Evolutionary conservation across 2,329 filamentous ascomycete genomes (phyloP), one percentile per base, ranked within the genome.

Genomic region (Chaetothyriales sp.): DNA sequence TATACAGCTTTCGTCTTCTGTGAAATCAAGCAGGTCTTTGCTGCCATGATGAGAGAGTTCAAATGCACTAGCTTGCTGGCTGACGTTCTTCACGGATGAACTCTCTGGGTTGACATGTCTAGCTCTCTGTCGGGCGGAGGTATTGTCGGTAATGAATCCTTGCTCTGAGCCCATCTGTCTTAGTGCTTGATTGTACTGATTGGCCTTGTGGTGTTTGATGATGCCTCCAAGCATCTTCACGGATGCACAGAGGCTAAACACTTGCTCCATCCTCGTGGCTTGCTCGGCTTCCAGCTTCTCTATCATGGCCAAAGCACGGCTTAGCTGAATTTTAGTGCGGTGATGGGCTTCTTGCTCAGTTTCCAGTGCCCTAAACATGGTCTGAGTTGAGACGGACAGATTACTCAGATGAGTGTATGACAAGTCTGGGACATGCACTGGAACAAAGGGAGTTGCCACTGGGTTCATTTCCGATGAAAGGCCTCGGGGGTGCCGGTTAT

Each of bases 311-410:
- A 46, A 28, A n/a, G 22, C 44, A 46, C 22, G 44, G n/a, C 45
- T 49, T 43, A 60, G 33, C n/a, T 44, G 47, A n/a, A 44, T 28
- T 48, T 51, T 56, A 18, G 59, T 57, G 4, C 20, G 43, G 19
- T 53, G 50, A 50, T 61, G 59, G 2, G 55, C 54, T 46, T 56
- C 50, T 49, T 61, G 59, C 29, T 61, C 59, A 19, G 53, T 56
- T 15, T 50, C 50, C 20, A 59, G 49, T 22, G 57, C 57, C 18
- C 53, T 25, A 22, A 49, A 53, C 28, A 61, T 47, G 13, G 53
- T 53, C 46, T 56, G 40, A 44, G 43, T 53, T 44, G 54, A 46
- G 44, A 46, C 10, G 8, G 8, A 20, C 9, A 20, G 18, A 15
- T 19, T 18, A 18, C 18, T 28, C n/a, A 20, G 33, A 13, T 15